These are phyloP conservation scores for Mucor piriformis DNA, from an alignment of 371 early-diverging fungal genomes.

Conservation along the genomic window DNA sequence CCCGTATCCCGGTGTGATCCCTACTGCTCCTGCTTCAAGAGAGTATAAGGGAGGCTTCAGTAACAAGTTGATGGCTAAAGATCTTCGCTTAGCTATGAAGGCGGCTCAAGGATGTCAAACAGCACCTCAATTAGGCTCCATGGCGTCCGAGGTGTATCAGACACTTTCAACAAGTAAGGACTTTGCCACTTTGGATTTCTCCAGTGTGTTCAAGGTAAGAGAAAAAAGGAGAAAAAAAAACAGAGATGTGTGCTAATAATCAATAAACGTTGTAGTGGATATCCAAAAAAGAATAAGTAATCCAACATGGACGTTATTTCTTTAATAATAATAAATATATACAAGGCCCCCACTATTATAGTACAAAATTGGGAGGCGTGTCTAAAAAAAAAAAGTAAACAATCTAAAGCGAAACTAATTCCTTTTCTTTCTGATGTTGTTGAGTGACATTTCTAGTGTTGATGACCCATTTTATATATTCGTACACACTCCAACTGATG, in stretches of 20 bases:
- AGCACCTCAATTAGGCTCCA: constrained; percentile 73
- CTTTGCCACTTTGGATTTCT: constrained; percentile 72
- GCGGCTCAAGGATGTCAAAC: constrained; percentile 83
- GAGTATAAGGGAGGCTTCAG: constrained; percentile 94
- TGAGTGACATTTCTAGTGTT: constrained; percentile 13
- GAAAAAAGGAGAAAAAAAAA: neutral
- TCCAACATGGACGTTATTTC: no score
- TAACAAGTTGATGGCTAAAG: constrained; percentile 90
- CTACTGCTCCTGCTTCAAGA: constrained; percentile 81
- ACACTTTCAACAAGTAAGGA: constrained; percentile 59
- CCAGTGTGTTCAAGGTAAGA: constrained; percentile 71
- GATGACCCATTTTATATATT: constrained; percentile 81
- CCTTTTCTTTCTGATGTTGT: constrained; percentile 9
- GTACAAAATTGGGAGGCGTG: no score
- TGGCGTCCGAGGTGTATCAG: constrained; percentile 83
- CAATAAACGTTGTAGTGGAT: constrained; percentile 18
- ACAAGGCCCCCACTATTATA: no score
- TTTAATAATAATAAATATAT: neutral
- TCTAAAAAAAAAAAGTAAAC: no score
- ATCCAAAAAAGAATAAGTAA: constrained; percentile 4
- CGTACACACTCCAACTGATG: constrained; percentile 92
- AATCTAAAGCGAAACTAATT: constrained; percentile 14
- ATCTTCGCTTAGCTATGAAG: constrained; percentile 86
- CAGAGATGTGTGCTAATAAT: neutral
- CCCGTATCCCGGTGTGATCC: constrained; percentile 86